phyloP scores from a whole-genome alignment of 495 filamentous ascomycete genomes.

The Aspergillus bertholletiae region DNA sequence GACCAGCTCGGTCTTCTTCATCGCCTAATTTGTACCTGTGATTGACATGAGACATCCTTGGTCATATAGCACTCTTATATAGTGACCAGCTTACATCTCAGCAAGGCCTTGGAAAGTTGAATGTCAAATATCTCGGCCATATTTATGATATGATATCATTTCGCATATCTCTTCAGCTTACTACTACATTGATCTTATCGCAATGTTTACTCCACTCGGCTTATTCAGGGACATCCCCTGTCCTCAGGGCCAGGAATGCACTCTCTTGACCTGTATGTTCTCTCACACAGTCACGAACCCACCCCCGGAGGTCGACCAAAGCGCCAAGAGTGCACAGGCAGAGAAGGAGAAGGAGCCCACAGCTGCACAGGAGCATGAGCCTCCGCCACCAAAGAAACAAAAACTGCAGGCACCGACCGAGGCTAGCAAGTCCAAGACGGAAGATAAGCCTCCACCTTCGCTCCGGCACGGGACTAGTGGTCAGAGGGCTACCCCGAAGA shows the following conservation, averaged over 20 bases:
- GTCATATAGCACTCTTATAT: too few species aligned
- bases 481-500: neutral
- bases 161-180: neutral
- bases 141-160: neutral
- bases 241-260: constrained; percentile 54
- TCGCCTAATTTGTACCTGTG: too few species aligned
- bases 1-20: too few species aligned
- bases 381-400: constrained; percentile 7
- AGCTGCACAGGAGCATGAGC: too few species aligned
- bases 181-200: constrained; percentile 24
- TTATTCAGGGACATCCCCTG: constrained; percentile 64
- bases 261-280: constrained; percentile 59
- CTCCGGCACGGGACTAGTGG: neutral
- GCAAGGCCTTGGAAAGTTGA: neutral
- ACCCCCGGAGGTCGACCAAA: neutral
- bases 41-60: too few species aligned
- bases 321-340: neutral
- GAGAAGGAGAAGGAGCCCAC: neutral
- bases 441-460: neutral
- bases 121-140: too few species aligned
- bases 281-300: constrained; percentile 36
- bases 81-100: too few species aligned
- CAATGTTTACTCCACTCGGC: constrained; percentile 65
- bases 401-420: constrained; percentile 10
- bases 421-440: neutral